Conservation (phyloP, 192 early-diverging fungal genomes). For the Gorgonomyces haynaldii region DNA sequence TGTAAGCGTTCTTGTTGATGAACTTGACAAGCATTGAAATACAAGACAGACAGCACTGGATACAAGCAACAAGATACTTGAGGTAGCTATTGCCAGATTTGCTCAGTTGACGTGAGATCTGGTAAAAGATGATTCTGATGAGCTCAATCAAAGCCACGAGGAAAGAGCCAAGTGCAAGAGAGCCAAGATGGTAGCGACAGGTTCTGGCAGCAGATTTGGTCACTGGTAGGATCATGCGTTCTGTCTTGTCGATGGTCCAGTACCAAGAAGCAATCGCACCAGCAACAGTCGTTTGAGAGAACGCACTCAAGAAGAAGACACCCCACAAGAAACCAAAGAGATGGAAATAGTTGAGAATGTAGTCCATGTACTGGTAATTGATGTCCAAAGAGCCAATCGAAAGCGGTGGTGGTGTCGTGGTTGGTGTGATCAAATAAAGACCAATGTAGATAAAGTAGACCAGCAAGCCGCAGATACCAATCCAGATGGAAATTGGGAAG, state of each 20-base stretch:
- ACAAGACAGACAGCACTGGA: slow-evolving; percentile 30
- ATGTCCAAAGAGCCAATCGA: not conserved
- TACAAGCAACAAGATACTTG: slow-evolving; percentile 23
- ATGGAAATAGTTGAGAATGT: slow-evolving; percentile 21
- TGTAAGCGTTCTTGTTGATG: slow-evolving; percentile 49
- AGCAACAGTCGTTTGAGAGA: slow-evolving; percentile 33
- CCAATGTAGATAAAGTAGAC: slow-evolving; percentile 20
- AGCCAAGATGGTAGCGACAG: slow-evolving; percentile 39
- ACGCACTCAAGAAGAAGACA: slow-evolving; percentile 31
- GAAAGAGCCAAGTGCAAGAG: slow-evolving; percentile 38
- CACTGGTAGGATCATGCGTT: slow-evolving; percentile 13
- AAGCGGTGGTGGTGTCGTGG: not conserved
- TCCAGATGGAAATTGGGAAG: slow-evolving; percentile 20
- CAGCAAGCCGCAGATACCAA: slow-evolving; percentile 1
- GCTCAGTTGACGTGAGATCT: slow-evolving; percentile 19
- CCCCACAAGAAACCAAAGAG: slow-evolving; percentile 46
- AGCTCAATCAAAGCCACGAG: slow-evolving; percentile 40
- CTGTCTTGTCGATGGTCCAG: slow-evolving; percentile 39
- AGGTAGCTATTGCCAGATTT: slow-evolving; percentile 15
- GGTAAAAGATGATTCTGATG: slow-evolving; percentile 27
- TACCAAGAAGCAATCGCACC: slow-evolving; percentile 42
- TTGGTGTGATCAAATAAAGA: slow-evolving; percentile 20
- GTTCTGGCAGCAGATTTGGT: slow-evolving; percentile 23
- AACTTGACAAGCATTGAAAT: slow-evolving; percentile 37
- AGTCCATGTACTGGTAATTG: not conserved